Conservation (phyloP, 305 asterid genomes). For the Plantago coronopus region DNA sequence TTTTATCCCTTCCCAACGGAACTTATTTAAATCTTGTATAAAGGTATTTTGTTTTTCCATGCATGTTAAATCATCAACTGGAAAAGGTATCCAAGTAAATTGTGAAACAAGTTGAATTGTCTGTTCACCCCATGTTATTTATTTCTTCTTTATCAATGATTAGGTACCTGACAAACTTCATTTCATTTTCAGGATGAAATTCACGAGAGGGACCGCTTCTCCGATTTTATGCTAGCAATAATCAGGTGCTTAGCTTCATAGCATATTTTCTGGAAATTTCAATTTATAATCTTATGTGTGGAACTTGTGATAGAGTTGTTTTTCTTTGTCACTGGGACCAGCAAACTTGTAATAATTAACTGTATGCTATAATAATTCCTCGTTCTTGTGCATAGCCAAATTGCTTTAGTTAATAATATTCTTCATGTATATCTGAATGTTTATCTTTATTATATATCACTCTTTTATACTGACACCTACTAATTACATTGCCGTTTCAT, state of each 20-base stretch:
- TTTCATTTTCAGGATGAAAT: constrained; percentile 78
- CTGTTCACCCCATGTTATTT: constrained; percentile 19
- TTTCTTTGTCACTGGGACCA: not conserved
- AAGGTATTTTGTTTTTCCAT: not conserved
- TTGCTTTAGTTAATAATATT: constrained; percentile 9
- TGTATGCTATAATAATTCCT: constrained; percentile 10
- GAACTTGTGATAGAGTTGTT: constrained; percentile 15
- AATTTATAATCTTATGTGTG: constrained; percentile 11
- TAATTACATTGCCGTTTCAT: constrained; percentile 27
- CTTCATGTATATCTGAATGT: constrained; percentile 2
- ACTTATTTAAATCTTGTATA: not conserved
- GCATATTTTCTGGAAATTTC: constrained; percentile 16
- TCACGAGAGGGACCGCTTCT: constrained; percentile 97
- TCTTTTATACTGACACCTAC: constrained; percentile 11
- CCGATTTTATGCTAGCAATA: constrained; percentile 95
- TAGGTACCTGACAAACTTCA: constrained; percentile 25
- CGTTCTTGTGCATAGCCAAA: constrained; percentile 1
- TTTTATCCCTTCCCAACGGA: not conserved
- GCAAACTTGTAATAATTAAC: not conserved
- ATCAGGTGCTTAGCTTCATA: constrained; percentile 57
- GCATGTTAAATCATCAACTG: not conserved
- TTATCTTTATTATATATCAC: not conserved
- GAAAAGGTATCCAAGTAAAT: not conserved
- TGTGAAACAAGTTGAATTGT: constrained; percentile 5
- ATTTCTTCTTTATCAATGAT: constrained; percentile 16